Conservation (phyloP, 352 stramenopile genomes). For the Ophiocytium majus region DNA sequence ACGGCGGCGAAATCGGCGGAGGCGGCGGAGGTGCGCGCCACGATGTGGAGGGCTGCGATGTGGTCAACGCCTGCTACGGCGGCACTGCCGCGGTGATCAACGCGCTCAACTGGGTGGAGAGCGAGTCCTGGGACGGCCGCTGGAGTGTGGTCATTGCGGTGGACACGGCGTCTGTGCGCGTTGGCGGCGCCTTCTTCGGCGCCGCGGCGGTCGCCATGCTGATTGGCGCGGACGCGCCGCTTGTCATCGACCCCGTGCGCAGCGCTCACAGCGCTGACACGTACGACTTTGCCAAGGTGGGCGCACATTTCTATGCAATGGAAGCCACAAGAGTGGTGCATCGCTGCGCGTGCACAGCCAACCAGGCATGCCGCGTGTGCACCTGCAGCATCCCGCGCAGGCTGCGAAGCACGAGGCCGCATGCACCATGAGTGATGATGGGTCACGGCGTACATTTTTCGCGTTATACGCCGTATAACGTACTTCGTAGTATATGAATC, state of each 20-base stretch:
- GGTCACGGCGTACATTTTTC: no score
- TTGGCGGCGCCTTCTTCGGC: constrained; percentile 64
- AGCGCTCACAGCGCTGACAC: constrained; percentile 81
- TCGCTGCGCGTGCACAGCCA: no score
- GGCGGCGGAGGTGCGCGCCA: no score
- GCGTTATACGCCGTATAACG: no score
- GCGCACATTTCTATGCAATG: constrained; percentile 81
- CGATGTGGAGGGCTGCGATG: constrained; percentile 81
- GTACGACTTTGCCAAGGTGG: constrained; percentile 96
- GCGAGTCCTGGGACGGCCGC: constrained; percentile 75
- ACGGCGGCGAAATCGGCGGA: no score
- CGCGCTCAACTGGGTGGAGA: constrained; percentile 86
- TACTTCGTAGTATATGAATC: no score
- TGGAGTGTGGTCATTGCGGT: constrained; percentile 87
- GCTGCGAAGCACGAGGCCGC: no score
- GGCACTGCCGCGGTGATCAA: constrained; percentile 91
- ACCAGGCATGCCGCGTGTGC: no score
- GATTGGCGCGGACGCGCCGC: constrained; percentile 83
- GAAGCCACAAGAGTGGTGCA: no score
- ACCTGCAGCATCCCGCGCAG: no score
- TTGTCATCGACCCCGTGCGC: constrained; percentile 79
- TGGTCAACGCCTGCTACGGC: constrained; percentile 95
- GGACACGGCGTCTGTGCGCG: constrained; percentile 90
- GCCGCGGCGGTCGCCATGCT: constrained; percentile 88
- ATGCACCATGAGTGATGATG: no score